Percentiles rank a stretch among this genome's conserved stretches.
phyloP scores from a whole-genome alignment of 768 basidiomycete species.

The Boletus tylopilopsis region DNA sequence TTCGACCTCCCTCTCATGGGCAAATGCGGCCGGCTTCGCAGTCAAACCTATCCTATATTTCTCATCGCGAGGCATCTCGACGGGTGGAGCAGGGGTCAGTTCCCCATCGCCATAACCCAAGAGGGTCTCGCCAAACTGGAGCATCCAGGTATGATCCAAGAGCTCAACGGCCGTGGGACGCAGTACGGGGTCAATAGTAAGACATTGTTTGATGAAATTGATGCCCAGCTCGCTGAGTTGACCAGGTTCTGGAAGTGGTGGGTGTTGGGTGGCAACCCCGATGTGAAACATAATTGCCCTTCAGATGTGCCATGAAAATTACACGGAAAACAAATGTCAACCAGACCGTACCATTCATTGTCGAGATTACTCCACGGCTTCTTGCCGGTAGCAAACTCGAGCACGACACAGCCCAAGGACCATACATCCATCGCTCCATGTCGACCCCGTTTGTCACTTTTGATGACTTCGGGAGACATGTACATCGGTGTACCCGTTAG shows the following conservation, averaged over 20 bases:
- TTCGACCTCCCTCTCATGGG: slow-evolving; percentile 61
- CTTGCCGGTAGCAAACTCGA: slow-evolving; percentile 93
- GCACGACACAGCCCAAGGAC: slow-evolving; percentile 96
- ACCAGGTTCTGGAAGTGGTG: slow-evolving; percentile 87
- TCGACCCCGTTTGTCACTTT: slow-evolving; percentile 82
- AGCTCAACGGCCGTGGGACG: slow-evolving; percentile 85
- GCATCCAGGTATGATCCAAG: slow-evolving; percentile 87
- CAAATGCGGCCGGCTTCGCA: slow-evolving; percentile 52
- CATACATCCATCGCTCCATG: slow-evolving; percentile 98
- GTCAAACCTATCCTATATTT: slow-evolving; percentile 48
- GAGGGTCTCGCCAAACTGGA: slow-evolving; percentile 71
- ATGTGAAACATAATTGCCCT: slow-evolving; percentile 99
- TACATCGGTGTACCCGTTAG: slow-evolving; percentile 99
- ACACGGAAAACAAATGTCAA: background rate
- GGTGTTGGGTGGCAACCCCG: slow-evolving; percentile 94
- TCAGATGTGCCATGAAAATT: slow-evolving; percentile 6
- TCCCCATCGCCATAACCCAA: slow-evolving; percentile 65
- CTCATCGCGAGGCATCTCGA: slow-evolving; percentile 45
- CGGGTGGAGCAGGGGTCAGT: slow-evolving; percentile 45
- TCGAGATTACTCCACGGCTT: slow-evolving; percentile 99
- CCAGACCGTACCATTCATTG: slow-evolving; percentile 83
- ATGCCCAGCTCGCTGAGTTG: slow-evolving; percentile 89
- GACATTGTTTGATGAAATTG: slow-evolving; percentile 88
- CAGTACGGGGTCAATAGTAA: slow-evolving; percentile 79
- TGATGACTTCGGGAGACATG: slow-evolving; percentile 98